A percentile compares a stretch with the other conserved stretches of the same genome.
These are phyloP conservation scores for Hippophae tibetana DNA, from an alignment of 306 rosid genomes.

Conservation along the genomic window DNA sequence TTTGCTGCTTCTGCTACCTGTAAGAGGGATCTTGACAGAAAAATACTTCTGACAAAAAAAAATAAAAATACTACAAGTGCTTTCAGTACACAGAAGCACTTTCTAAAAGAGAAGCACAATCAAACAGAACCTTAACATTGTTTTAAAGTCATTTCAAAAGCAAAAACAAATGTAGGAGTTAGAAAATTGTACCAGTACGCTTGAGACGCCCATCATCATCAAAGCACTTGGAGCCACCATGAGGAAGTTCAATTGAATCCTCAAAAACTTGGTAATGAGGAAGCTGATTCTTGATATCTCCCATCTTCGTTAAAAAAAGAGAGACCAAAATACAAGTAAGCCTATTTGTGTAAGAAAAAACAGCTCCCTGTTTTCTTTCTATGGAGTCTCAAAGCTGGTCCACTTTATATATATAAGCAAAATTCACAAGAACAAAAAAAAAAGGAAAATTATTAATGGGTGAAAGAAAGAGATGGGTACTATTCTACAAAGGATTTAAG, in stretches of 20 bases:
- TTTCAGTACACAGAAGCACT: too few relatives aligned
- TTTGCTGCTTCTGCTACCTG: too few relatives aligned
- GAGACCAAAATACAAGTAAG: slow-evolving; percentile 2
- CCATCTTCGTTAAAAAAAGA: slow-evolving; percentile 34
- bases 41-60: too few relatives aligned
- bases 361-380: not conserved
- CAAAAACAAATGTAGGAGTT: not conserved
- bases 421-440: not conserved
- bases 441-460: not conserved
- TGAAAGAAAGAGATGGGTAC: not conserved
- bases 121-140: too few relatives aligned
- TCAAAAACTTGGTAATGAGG: slow-evolving; percentile 41
- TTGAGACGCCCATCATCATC: slow-evolving; percentile 89
- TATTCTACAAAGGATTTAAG: slow-evolving; percentile 2
- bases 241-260: slow-evolving; percentile 36
- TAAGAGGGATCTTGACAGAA: too few relatives aligned
- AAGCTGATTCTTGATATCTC: slow-evolving; percentile 27
- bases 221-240: slow-evolving; percentile 43
- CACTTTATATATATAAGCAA: not conserved
- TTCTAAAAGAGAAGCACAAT: too few relatives aligned
- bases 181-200: slow-evolving; percentile 44
- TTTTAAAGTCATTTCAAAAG: not conserved
- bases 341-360: not conserved
- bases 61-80: too few relatives aligned
- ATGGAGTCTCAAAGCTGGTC: not conserved